Evolutionary conservation across 257 asterid genomes (phyloP), one percentile per base, ranked within the genome.

Genomic region (Solanum infundibuliforme): DNA sequence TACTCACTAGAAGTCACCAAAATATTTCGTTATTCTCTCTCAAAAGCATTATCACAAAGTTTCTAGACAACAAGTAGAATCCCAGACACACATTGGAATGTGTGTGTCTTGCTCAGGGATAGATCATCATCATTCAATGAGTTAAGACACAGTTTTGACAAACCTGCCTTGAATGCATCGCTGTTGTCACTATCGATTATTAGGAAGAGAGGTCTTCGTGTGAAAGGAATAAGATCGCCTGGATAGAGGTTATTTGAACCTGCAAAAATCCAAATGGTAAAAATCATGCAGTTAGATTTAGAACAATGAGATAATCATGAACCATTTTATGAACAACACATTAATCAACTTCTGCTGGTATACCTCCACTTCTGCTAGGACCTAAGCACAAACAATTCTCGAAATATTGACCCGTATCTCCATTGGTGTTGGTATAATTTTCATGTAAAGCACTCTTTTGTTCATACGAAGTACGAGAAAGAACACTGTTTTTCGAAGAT

Each of bases 121-220:
- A 82, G 69, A 7, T 82, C 31, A 82, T 29, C 43, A 82, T 29
- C 20, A 31, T 29, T 82, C 66, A 82, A 82, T 10, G 69, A 18
- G 85, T 82, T 79, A n/a, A 79, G 88, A 93, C 91, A 92, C 92
- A 93, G 94, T 92, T 90, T 86, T 91, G 94, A 95, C 98, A 95
- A 97, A 97, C 99, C 99, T 97, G 99, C 99, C 99, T 97, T 95
- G 99, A 97, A 97, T 93, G 96, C 96, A 91, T 97, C 94, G 98
- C 99, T 95, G 93, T 89, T 93, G 89, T 97, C 94, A 82, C 99
- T 97, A 89, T 97, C 99, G 81, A 97, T 93, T 84, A 97, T 95
- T 90, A 95, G 87, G 90, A 95, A 95, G 86, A 96, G 94, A 34
- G 99, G 99, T 91, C 92, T 93, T 91, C 99, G 94, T 35, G 99